Evolutionary conservation across 805 yeast genomes (phyloP).

Genomic region (Pichia deserticola): DNA sequence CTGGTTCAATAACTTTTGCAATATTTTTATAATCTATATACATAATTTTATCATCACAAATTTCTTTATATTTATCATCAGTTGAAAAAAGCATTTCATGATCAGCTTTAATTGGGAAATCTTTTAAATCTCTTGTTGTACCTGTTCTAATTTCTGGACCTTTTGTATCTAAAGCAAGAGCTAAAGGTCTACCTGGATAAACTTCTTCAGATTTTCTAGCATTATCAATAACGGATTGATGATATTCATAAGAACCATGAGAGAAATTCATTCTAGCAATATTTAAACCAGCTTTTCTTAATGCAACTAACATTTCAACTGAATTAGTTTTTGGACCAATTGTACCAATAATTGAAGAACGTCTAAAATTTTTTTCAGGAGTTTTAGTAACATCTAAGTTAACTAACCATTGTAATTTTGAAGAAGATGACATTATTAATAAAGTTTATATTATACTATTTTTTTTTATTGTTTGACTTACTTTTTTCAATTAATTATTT

Average conservation of each 20-base stretch:
- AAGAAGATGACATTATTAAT: constrained; percentile 17
- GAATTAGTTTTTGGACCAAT: constrained; percentile 97
- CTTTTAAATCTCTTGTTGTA: constrained; percentile 72
- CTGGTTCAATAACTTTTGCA: constrained; percentile 83
- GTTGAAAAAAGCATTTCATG: constrained; percentile 94
- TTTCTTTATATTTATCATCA: constrained; percentile 66
- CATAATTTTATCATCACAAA: constrained; percentile 76
- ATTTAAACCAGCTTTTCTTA: constrained; percentile 96
- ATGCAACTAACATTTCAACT: constrained; percentile 72
- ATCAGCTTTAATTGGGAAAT: constrained; percentile 74
- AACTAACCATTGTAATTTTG: constrained; percentile 75
- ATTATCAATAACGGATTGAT: constrained; percentile 93
- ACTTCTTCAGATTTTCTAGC: constrained; percentile 89
- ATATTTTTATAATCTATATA: constrained; percentile 93
- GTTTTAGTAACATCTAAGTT: constrained; percentile 63
- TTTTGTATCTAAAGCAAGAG: constrained; percentile 97
- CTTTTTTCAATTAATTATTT: neutral
- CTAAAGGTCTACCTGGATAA: constrained; percentile 93
- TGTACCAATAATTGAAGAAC: constrained; percentile 96
- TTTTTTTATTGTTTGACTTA: no score
- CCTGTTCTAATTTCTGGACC: constrained; percentile 99
- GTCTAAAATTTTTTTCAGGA: constrained; percentile 77
- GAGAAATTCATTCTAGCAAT: constrained; percentile 99
- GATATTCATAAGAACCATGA: constrained; percentile 97
- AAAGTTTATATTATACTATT: no score